Conservation (phyloP, 1,139 yeast species). For the Yamadazyma blattariae region DNA sequence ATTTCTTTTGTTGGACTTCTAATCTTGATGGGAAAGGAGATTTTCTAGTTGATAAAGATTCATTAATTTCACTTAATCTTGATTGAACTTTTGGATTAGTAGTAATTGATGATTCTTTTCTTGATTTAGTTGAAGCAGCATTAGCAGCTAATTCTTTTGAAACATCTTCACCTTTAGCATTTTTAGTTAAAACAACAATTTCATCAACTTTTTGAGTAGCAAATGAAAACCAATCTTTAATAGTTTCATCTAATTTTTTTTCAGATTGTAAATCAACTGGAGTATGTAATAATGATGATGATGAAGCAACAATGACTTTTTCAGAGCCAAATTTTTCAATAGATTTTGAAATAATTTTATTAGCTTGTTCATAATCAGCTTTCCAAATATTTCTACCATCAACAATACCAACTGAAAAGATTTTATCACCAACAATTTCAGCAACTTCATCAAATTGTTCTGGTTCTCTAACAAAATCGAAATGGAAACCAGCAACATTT, state of each 20-base stretch:
- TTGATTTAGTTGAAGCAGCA: conserved; percentile 81
- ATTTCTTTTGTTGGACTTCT: conserved; percentile 78
- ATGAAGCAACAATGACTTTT: conserved; percentile 88
- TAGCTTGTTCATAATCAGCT: conserved; percentile 86
- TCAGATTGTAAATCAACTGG: conserved; percentile 95
- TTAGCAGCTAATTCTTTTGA: conserved; percentile 71
- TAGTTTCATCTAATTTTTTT: conserved; percentile 82
- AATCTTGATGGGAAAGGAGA: conserved; percentile 84
- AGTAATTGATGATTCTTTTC: conserved; percentile 84
- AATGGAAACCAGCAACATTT: conserved; percentile 95
- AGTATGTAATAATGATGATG: conserved; percentile 96
- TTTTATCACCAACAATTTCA: conserved; percentile 52
- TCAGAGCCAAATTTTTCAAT: conserved; percentile 82
- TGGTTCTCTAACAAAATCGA: conserved; percentile 94
- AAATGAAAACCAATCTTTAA: conserved; percentile 97
- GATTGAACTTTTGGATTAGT: conserved; percentile 88
- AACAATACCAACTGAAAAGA: conserved; percentile 92
- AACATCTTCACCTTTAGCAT: conserved; percentile 78
- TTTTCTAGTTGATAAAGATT: conserved; percentile 79
- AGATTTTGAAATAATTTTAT: conserved; percentile 78
- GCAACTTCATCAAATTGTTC: conserved; percentile 89
- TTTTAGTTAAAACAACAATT: conserved; percentile 88
- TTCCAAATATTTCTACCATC: conserved; percentile 99
- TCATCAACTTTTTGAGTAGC: conserved; percentile 95
- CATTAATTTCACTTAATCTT: conserved; percentile 81